Percentiles rank a stretch among this genome's conserved stretches.
Conservation (phyloP, 768 basidiomycete genomes). For the Mycena venus region DNA sequence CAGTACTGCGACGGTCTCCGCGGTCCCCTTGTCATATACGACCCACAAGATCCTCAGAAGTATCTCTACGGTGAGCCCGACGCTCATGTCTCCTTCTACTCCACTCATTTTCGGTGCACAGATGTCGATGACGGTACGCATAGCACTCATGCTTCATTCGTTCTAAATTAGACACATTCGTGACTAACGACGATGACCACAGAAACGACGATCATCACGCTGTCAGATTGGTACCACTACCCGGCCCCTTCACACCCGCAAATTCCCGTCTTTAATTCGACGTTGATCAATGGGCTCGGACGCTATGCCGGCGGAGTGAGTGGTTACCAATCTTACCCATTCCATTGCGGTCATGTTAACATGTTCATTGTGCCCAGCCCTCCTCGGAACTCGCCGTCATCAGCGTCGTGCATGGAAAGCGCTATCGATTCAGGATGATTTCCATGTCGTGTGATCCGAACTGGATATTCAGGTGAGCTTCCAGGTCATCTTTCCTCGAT, state of each 20-base stretch:
- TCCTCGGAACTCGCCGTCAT: conserved; percentile 40
- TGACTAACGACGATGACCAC: too few relatives aligned
- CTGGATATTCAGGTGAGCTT: conserved; percentile 37
- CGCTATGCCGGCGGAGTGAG: conserved; percentile 27
- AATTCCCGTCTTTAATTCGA: conserved; percentile 34
- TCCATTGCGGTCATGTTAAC: conserved; percentile 37
- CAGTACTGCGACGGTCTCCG: conserved; percentile 57
- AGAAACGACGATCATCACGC: conserved; percentile 45
- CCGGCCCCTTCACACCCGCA: conserved; percentile 17
- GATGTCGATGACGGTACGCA: conserved; percentile 49
- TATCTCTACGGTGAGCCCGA: conserved; percentile 42
- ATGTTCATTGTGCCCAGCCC: conserved; percentile 38
- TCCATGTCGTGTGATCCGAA: conserved; percentile 45
- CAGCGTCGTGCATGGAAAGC: conserved; percentile 37
- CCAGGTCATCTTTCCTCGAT: too few relatives aligned
- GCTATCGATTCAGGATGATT: conserved; percentile 9
- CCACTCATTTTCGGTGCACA: background rate
- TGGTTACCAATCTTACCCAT: conserved; percentile 19
- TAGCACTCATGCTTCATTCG: too few relatives aligned
- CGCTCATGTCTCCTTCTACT: background rate
- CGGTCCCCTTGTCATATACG: conserved; percentile 49
- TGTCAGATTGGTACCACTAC: conserved; percentile 53
- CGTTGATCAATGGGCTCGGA: conserved; percentile 47
- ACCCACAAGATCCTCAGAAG: conserved; percentile 50
- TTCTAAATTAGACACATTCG: too few relatives aligned